Evolutionary conservation across 2,329 filamentous ascomycete genomes (phyloP).

Genomic region (Thermomyces lanuginosus): DNA sequence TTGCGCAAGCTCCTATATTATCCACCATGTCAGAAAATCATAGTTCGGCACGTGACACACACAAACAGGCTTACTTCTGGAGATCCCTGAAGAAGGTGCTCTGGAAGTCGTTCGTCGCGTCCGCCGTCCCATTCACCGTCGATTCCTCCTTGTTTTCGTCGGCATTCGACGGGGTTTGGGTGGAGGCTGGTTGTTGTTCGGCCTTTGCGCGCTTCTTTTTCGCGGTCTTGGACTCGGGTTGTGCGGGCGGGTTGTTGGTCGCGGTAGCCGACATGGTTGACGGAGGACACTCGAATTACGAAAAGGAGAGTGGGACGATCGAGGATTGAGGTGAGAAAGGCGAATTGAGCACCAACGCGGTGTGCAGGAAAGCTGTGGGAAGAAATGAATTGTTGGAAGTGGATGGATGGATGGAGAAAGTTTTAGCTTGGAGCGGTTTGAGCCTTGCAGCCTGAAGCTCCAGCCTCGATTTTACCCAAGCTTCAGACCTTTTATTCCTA

Average conservation of each 20-base stretch:
- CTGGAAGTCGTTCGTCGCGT: slow-evolving; percentile 39
- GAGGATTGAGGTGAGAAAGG: too few species aligned
- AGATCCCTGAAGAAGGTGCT: slow-evolving; percentile 74
- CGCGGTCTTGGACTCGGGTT: slow-evolving; percentile 47
- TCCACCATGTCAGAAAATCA: slow-evolving; percentile 8
- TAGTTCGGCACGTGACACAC: slow-evolving; percentile 1
- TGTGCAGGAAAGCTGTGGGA: slow-evolving; percentile 1
- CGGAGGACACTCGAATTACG: too few species aligned
- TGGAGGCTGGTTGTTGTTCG: slow-evolving; percentile 18
- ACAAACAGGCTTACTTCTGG: slow-evolving; percentile 51
- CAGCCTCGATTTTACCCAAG: too few species aligned
- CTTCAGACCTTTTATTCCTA: too few species aligned
- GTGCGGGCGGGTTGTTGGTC: slow-evolving; percentile 44
- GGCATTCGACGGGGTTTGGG: slow-evolving; percentile 10
- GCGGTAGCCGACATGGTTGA: slow-evolving; percentile 45
- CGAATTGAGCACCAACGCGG: too few species aligned
- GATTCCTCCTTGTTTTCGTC: slow-evolving; percentile 15
- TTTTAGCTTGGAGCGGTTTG: background rate
- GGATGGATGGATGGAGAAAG: slow-evolving; percentile 2
- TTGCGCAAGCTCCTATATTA: slow-evolving; percentile 65
- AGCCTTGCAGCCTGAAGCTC: slow-evolving; percentile 2
- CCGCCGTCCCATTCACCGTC: slow-evolving; percentile 40
- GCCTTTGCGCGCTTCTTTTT: slow-evolving; percentile 44
- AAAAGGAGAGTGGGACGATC: too few species aligned
- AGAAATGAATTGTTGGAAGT: slow-evolving; percentile 1